These are phyloP conservation scores for Terfezia boudieri DNA, from an alignment of 495 filamentous ascomycete genomes.

Conservation along the genomic window DNA sequence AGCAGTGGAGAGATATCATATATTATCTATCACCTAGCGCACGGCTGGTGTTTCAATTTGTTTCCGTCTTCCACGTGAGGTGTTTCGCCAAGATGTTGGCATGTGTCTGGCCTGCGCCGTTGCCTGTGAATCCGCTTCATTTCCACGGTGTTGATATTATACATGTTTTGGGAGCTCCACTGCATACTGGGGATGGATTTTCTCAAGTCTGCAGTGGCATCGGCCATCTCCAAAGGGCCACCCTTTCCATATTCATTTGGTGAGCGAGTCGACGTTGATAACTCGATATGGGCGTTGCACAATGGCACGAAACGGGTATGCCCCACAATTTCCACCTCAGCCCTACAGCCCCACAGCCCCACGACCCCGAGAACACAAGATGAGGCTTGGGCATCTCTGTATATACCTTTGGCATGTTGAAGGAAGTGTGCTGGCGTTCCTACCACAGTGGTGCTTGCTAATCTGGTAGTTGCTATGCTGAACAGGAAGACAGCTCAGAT, in stretches of 20 bases:
- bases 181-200: constrained; percentile 53
- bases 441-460: too few species aligned
- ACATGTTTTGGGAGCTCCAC: background rate
- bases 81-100: too few species aligned
- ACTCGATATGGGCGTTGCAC: constrained; percentile 76
- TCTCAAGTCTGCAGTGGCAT: constrained; percentile 87
- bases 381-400: background rate
- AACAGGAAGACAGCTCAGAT: constrained; percentile 68
- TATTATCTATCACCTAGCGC: too few species aligned
- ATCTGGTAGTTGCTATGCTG: background rate
- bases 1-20: too few species aligned
- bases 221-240: constrained; percentile 84
- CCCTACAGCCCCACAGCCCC: background rate
- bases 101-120: too few species aligned
- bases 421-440: too few species aligned
- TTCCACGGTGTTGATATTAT: background rate
- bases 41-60: too few species aligned
- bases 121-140: too few species aligned
- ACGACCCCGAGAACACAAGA: background rate
- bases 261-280: constrained; percentile 67
- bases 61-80: too few species aligned
- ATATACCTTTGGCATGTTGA: background rate
- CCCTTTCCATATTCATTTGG: constrained; percentile 80
- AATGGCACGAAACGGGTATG: constrained; percentile 74
- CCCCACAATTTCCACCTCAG: background rate